Evolutionary conservation across 768 basidiomycete genomes (phyloP).

Genomic region (Boletus barrowsii): DNA sequence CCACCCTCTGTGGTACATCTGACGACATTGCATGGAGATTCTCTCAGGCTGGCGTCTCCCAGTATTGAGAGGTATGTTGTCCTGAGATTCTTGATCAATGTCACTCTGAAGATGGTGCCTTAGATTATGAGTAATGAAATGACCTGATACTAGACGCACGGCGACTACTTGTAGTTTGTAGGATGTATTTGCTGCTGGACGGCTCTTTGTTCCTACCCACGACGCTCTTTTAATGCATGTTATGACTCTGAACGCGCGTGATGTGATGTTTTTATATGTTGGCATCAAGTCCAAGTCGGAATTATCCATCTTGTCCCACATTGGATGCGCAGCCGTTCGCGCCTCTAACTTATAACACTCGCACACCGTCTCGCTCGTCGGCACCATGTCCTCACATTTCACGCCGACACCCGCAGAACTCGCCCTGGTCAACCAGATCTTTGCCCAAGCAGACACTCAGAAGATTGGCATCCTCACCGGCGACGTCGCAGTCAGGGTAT

Average conservation of each 20-base stretch:
- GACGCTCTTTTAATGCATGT: constrained; percentile 12
- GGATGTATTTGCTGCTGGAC: constrained; percentile 15
- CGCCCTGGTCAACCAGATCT: constrained; percentile 70
- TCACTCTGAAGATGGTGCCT: not conserved
- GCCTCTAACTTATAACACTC: constrained; percentile 22
- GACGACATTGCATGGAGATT: constrained; percentile 19
- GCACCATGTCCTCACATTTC: constrained; percentile 42
- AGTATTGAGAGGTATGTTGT: constrained; percentile 10
- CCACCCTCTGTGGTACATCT: constrained; percentile 17
- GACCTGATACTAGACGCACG: constrained; percentile 6
- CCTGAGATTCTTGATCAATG: not conserved
- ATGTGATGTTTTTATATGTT: too few species aligned
- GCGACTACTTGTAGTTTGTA: constrained; percentile 6
- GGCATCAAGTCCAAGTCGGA: too few species aligned
- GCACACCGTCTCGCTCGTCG: not conserved
- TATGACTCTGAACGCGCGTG: not conserved
- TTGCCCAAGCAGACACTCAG: constrained; percentile 68
- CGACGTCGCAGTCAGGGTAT: constrained; percentile 85
- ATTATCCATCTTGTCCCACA: constrained; percentile 1
- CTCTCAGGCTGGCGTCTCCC: constrained; percentile 19
- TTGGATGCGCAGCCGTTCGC: constrained; percentile 17
- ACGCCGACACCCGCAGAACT: constrained; percentile 47
- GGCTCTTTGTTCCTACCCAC: not conserved
- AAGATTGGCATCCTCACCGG: constrained; percentile 84
- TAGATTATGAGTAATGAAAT: not conserved